Evolutionary conservation across 2,329 filamentous ascomycete genomes (phyloP).

Genomic region (Dothistroma pini): DNA sequence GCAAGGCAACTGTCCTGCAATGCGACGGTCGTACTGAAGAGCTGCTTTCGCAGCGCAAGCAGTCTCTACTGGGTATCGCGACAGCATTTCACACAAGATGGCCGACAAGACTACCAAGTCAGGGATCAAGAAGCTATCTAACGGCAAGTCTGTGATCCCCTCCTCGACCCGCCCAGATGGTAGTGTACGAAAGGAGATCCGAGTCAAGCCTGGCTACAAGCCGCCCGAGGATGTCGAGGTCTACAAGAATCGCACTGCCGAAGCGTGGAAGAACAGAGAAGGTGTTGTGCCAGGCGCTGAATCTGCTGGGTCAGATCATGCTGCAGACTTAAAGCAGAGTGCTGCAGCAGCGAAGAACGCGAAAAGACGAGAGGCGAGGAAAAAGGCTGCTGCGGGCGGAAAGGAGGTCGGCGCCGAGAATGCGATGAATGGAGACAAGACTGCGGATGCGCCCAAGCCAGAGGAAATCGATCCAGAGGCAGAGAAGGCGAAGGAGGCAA

Average conservation of each 20-base stretch:
- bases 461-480: constrained; percentile 63
- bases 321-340: constrained; percentile 38
- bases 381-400: constrained; percentile 52
- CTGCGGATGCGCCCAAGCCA: constrained; percentile 32
- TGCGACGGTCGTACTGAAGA: neutral
- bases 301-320: constrained; percentile 38
- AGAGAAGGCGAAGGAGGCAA: constrained; percentile 88
- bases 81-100: constrained; percentile 39
- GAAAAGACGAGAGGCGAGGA: constrained; percentile 67
- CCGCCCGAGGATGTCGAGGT: constrained; percentile 94
- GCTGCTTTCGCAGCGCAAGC: constrained; percentile 1
- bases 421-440: constrained; percentile 64
- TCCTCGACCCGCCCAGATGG: constrained; percentile 83
- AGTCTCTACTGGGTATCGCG: constrained; percentile 16
- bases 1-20: neutral
- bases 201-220: constrained; percentile 86
- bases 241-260: constrained; percentile 89
- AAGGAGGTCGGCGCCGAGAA: constrained; percentile 66
- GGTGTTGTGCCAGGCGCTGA: constrained; percentile 73
- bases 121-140: constrained; percentile 65
- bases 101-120: constrained; percentile 39
- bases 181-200: constrained; percentile 88
- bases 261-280: constrained; percentile 74
- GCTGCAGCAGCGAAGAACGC: constrained; percentile 70
- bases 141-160: constrained; percentile 84